A percentile compares a stretch with the other conserved stretches of the same genome.
phyloP scores from a whole-genome alignment of 2,329 filamentous ascomycete genomes.

The Fusarium proliferatum region DNA sequence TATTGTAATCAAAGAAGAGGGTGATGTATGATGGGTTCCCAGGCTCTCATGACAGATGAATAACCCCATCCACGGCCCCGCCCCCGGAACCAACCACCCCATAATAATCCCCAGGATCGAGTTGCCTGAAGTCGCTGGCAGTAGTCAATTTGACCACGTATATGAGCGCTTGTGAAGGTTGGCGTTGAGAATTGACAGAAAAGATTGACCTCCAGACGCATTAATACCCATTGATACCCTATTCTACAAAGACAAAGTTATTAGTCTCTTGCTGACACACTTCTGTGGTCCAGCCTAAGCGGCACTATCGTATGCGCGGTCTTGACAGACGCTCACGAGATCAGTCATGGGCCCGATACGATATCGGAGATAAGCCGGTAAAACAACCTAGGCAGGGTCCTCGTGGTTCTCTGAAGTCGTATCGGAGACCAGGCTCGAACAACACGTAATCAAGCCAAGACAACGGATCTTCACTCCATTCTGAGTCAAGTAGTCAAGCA shows the following conservation, averaged over 20 bases:
- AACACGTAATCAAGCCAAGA: constrained; percentile 41
- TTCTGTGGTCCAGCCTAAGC: constrained; percentile 12
- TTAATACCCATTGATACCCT: constrained; percentile 36
- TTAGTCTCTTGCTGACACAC: neutral
- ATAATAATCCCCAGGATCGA: constrained; percentile 33
- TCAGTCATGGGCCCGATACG: constrained; percentile 39
- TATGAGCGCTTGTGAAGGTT: constrained; percentile 20
- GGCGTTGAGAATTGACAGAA: constrained; percentile 3
- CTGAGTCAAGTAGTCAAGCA: constrained; percentile 33
- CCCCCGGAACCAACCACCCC: constrained; percentile 38
- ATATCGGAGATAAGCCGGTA: constrained; percentile 47
- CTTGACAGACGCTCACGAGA: constrained; percentile 40
- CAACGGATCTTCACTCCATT: constrained; percentile 37
- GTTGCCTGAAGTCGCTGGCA: constrained; percentile 17
- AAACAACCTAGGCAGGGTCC: constrained; percentile 20
- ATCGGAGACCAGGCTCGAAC: constrained; percentile 16
- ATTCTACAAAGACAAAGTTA: constrained; percentile 7
- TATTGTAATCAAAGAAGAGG: constrained; percentile 46
- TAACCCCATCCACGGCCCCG: constrained; percentile 32
- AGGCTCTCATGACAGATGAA: constrained; percentile 14
- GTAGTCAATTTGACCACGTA: constrained; percentile 38
- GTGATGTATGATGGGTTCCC: constrained; percentile 29
- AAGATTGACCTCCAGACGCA: constrained; percentile 19
- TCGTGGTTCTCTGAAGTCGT: constrained; percentile 3
- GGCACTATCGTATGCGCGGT: constrained; percentile 35